A percentile compares a stretch with the other conserved stretches of the same genome.
Evolutionary conservation across 1,284 basidiomycete genomes (phyloP).

Genomic region (Erythrobasidium hasegawianum): DNA sequence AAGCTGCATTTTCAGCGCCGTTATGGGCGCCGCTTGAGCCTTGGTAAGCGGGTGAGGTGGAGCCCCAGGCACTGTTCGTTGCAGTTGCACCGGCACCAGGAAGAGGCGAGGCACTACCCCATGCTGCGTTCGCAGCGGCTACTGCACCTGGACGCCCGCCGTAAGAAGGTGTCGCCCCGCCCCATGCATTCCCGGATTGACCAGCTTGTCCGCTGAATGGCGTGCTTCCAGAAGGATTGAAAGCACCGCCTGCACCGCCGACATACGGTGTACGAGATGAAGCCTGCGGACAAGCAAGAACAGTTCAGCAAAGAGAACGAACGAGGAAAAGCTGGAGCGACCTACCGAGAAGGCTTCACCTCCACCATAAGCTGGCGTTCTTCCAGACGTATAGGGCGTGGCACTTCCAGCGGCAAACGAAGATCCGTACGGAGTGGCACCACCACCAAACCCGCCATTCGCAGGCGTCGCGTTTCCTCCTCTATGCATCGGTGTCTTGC

Average conservation of each 20-base stretch:
- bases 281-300: slow-evolving; percentile 29
- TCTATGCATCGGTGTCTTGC: slow-evolving; percentile 30
- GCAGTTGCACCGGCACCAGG: not conserved
- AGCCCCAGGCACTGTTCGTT: slow-evolving; percentile 23
- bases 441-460: slow-evolving; percentile 26
- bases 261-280: slow-evolving; percentile 47
- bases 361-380: slow-evolving; percentile 46
- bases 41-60: slow-evolving; percentile 19
- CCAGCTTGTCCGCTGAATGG: no score
- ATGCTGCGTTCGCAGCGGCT: not conserved
- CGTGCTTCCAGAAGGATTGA: no score
- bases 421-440: slow-evolving; percentile 21
- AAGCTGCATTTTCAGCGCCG: not conserved
- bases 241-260: slow-evolving; percentile 47
- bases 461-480: slow-evolving; percentile 22
- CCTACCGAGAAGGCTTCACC: slow-evolving; percentile 48
- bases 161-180: slow-evolving; percentile 21
- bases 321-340: not conserved
- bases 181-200: slow-evolving; percentile 29
- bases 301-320: slow-evolving; percentile 22
- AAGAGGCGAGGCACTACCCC: not conserved
- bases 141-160: slow-evolving; percentile 1
- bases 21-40: not conserved
- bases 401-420: slow-evolving; percentile 33
- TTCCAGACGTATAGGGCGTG: slow-evolving; percentile 40